Conservation (phyloP, 345 rosid genomes). For the Rhizophora mangle region DNA sequence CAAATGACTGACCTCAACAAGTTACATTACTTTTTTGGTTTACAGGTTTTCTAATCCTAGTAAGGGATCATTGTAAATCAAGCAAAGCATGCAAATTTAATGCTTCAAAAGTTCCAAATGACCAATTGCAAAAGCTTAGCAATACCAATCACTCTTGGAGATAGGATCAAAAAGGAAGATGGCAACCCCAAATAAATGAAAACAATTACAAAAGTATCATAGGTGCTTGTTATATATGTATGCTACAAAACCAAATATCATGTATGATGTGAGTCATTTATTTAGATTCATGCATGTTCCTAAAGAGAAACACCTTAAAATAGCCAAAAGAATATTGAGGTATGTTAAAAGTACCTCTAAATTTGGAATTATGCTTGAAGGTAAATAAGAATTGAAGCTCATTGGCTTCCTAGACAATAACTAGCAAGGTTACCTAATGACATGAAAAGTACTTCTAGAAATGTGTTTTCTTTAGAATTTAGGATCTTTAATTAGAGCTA, state of each 20-base stretch:
- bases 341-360: background rate
- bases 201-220: background rate
- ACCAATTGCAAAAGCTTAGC: fast-evolving
- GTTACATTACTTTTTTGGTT: background rate
- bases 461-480: background rate
- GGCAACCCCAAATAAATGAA: background rate
- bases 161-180: background rate
- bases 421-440: background rate
- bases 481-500: no score
- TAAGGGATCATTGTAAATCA: fast-evolving
- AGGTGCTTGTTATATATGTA: background rate
- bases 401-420: background rate
- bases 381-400: background rate
- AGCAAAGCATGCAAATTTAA: background rate
- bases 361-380: background rate
- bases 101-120: background rate
- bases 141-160: fast-evolving
- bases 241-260: background rate
- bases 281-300: background rate
- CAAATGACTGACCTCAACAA: background rate
- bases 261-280: background rate
- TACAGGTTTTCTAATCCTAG: background rate
- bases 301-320: background rate
- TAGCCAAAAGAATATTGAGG: background rate
- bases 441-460: background rate